A percentile compares a stretch with the other conserved stretches of the same genome.
phyloP scores from a whole-genome alignment of 2,329 filamentous ascomycete genomes.

The Colletotrichum sp. region DNA sequence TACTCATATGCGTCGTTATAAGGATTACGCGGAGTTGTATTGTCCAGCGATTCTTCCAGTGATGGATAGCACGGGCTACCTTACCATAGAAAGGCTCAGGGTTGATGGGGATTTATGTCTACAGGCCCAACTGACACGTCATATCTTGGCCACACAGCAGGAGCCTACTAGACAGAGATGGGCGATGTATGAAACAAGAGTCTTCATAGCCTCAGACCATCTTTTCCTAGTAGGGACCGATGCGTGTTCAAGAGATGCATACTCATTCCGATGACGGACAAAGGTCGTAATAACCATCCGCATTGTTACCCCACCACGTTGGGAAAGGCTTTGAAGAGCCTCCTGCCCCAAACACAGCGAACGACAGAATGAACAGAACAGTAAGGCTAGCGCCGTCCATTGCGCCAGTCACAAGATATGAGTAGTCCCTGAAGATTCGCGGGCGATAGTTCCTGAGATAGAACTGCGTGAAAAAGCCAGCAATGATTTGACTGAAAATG shows the following conservation, averaged over 20 bases:
- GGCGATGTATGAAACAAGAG: not conserved
- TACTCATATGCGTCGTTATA: not conserved
- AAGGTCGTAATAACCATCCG: constrained; percentile 50
- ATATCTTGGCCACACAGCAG: not conserved
- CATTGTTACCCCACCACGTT: constrained; percentile 61
- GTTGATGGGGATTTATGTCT: not conserved
- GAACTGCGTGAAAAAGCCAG: constrained; percentile 55
- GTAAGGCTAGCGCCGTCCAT: constrained; percentile 56
- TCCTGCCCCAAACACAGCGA: constrained; percentile 60
- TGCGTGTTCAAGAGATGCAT: not conserved
- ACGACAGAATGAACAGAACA: constrained; percentile 58
- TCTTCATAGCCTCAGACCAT: not conserved
- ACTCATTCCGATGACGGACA: constrained; percentile 38
- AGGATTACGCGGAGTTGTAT: not conserved
- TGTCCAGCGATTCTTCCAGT: not conserved
- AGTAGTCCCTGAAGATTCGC: constrained; percentile 57
- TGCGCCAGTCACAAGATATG: constrained; percentile 57
- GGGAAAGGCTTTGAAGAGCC: constrained; percentile 50
- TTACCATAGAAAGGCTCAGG: not conserved
- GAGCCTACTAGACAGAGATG: not conserved
- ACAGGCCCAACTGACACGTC: not conserved
- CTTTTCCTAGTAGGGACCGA: not conserved
- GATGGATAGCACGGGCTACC: not conserved
- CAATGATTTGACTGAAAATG: constrained; percentile 48
- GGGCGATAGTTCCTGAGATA: constrained; percentile 59